Conservation (phyloP, 345 rosid genomes). For the Gossypium mustelinum region DNA sequence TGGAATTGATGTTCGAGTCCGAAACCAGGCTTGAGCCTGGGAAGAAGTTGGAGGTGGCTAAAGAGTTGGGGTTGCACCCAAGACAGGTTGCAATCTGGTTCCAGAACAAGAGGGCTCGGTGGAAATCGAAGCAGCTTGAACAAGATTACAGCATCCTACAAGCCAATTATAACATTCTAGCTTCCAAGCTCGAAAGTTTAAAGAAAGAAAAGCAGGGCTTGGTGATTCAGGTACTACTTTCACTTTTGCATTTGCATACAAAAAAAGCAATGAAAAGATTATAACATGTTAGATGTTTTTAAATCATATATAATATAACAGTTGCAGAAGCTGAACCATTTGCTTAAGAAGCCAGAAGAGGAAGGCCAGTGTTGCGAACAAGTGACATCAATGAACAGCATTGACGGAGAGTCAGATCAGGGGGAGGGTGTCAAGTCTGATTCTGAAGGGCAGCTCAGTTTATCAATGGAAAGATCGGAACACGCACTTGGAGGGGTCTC, state of each 20-base stretch:
- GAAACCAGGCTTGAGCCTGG: constrained; percentile 70
- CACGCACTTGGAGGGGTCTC: constrained; percentile 32
- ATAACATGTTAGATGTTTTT: background rate
- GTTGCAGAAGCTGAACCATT: constrained; percentile 57
- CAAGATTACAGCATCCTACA: constrained; percentile 48
- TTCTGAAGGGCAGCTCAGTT: constrained; percentile 30
- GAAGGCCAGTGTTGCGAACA: constrained; percentile 31
- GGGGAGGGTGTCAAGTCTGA: constrained; percentile 31
- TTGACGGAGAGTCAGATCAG: constrained; percentile 43
- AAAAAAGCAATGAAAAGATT: background rate
- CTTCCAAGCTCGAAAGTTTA: constrained; percentile 50
- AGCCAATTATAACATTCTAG: constrained; percentile 45
- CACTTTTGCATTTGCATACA: background rate
- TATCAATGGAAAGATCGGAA: constrained; percentile 29
- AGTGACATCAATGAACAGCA: constrained; percentile 25
- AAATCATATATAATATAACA: constrained; percentile 14
- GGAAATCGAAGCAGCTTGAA: constrained; percentile 85
- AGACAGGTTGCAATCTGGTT: constrained; percentile 93
- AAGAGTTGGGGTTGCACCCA: constrained; percentile 77
- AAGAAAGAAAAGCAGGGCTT: constrained; percentile 65
- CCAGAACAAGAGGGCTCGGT: constrained; percentile 82
- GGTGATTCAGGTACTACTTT: constrained; percentile 45
- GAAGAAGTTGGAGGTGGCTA: constrained; percentile 67
- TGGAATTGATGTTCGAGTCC: constrained; percentile 63
- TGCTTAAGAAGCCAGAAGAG: constrained; percentile 26